Base-by-base conservation (phyloP, 2,329 filamentous ascomycete species). In the Xylariaceae sp. region DNA sequence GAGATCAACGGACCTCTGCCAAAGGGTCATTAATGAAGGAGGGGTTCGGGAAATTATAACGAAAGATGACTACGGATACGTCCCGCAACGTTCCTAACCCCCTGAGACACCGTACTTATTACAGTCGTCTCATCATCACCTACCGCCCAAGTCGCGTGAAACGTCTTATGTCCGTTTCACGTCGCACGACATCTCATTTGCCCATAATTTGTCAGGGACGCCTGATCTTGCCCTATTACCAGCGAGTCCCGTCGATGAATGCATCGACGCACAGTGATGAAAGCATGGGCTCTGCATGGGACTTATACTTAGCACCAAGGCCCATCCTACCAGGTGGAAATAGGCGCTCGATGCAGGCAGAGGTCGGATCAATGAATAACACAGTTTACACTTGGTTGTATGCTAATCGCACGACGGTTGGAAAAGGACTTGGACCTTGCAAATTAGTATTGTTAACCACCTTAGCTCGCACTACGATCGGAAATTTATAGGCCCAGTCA, bases 251-350 rank as follows among this genome's bases (percentile, higher is more conserved):
- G 32, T 40, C 43, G 35, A 10, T 11, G 19, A 35, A 36, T 33
- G 32, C 27, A 15, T 38, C 17, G 19, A 55, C 53, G 51, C 51
- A 51, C 14, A 44, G 53, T 51, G 51, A 55, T 48, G 53, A 54
- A 56, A 51, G 53, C 41, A 22, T 43, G 22, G 22, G 22, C 4
- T 7, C 7, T 27, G 7, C n/a, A n/a, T n/a, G n/a, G n/a, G n/a
- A n/a, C n/a, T 27, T 27, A 27, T 27, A 27, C 22, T 27, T 27
- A 27, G 7, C 7, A 5, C 22, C 22, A 27, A 7, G 22, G 22
- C 7, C 22, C 22, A 27, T 7, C 4, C 22, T 27, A 7, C 4
- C 22, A 27, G 22, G 22, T 7, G 22, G 22, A 27, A 4, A 27
- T 27, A 27, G 22, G 22, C 22, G 4, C 22, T 27, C 22, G 22